Evolutionary conservation across 768 basidiomycete species (phyloP), one percentile per base, ranked within the genome.

Genomic region (Hygrophoropsis aurantiaca): DNA sequence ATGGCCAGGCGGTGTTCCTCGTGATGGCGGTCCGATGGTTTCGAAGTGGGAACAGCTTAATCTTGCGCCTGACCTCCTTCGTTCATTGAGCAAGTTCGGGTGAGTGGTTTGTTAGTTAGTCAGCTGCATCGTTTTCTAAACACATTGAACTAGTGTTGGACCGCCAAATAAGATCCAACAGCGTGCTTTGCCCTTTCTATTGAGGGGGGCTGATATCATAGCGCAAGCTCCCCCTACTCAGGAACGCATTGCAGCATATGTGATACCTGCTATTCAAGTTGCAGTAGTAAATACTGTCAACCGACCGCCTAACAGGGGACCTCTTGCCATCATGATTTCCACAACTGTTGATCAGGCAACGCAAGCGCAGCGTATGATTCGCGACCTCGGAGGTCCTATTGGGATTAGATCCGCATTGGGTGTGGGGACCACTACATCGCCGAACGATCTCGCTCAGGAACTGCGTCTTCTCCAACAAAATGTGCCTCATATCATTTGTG

Each of bases 121-220:
- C 27, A 33, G 20, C n/a, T 13, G n/a, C n/a, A 36, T 35, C 25
- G 15, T 39, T 27, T 26, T 49, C 24, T 33, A 43, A 33, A 50
- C 47, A 19, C 44, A 40, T 48, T 16, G 19, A 30, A 38, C 57
- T 58, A 94, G 94, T 34, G 86, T 98, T 52, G 94, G 95, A 1
- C 97, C 97, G 2, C 97, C 97, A 5, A 97, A 97, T 68, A 99
- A 99, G 74, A 97, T 99, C 55, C 97, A 98, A 68, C 93, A 95
- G 61, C 82, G 95, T 40, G 94, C 97, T 37, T 74, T 99, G 41
- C 97, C 97, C 6, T 97, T 97, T 72, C 81, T 99, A 49, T 77
- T 98, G 26, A 82, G 87, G 42, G 94, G 93, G 7, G 82, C 92
- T 30, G 97, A 99, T 58, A 97, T 98, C 60, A 98, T 99, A 59